Conservation (phyloP, 495 filamentous ascomycete species). For the Neurospora sp. region DNA sequence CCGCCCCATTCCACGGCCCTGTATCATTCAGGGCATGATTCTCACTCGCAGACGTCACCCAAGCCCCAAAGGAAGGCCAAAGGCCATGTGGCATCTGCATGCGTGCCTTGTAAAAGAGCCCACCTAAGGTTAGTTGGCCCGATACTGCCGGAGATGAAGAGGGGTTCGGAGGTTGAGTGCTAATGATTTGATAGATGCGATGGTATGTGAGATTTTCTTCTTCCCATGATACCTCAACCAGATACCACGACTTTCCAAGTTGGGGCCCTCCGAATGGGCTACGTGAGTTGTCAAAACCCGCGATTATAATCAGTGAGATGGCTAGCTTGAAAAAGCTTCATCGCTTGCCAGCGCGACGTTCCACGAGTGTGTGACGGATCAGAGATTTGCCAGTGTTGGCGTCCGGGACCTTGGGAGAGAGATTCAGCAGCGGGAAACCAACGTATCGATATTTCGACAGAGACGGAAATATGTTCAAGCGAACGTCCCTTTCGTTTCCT, state of each 20-base stretch:
- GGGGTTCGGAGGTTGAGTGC: not conserved
- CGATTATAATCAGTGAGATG: not conserved
- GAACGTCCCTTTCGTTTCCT: not conserved
- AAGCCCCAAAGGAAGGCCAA: constrained; percentile 78
- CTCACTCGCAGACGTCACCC: constrained; percentile 32
- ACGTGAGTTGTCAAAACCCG: not conserved
- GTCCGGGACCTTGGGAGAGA: not conserved
- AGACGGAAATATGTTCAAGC: not conserved
- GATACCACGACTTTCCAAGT: not conserved
- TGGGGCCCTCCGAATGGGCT: not conserved
- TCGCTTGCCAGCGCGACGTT: not conserved
- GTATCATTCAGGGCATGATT: constrained; percentile 24
- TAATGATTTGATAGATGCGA: constrained; percentile 32
- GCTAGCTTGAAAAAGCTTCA: not conserved
- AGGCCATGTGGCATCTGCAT: constrained; percentile 92
- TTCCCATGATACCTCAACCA: not conserved
- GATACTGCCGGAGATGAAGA: not conserved
- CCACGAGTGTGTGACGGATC: not conserved
- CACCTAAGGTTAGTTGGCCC: constrained; percentile 53
- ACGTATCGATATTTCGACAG: not conserved
- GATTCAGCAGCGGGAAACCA: not conserved
- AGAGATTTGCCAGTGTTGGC: not conserved
- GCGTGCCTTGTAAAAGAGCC: constrained; percentile 94
- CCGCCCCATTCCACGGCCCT: constrained; percentile 24
- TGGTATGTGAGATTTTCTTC: constrained; percentile 27